Percentiles rank a stretch among this genome's conserved stretches.
Conservation (phyloP, 2,329 filamentous ascomycete species). For the Stachybotrys chartarum region DNA sequence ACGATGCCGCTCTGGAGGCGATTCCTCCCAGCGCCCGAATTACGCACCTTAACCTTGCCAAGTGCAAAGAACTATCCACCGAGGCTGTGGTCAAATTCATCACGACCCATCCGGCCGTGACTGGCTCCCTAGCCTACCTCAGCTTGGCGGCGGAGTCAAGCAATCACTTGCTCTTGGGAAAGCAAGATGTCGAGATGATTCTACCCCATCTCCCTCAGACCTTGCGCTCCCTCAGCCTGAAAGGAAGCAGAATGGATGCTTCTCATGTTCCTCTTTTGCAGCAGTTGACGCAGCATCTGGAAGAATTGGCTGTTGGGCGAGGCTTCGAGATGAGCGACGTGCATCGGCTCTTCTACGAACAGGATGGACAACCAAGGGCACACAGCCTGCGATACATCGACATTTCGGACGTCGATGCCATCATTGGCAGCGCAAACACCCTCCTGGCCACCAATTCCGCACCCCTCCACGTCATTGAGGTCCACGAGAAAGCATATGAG, state of each 20-base stretch:
- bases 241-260: constrained; percentile 62
- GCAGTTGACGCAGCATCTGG: constrained; percentile 59
- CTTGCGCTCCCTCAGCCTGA: constrained; percentile 67
- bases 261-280: constrained; percentile 58
- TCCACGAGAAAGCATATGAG: constrained; percentile 61
- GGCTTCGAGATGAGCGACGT: constrained; percentile 60
- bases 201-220: constrained; percentile 59
- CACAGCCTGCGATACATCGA: constrained; percentile 69
- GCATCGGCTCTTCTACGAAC: constrained; percentile 51
- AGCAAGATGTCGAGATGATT: constrained; percentile 56
- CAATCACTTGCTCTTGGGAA: constrained; percentile 63
- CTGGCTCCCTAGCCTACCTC: constrained; percentile 57
- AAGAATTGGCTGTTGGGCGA: constrained; percentile 69
- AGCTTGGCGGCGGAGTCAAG: constrained; percentile 67
- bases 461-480: constrained; percentile 70
- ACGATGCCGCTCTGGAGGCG: constrained; percentile 59
- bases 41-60: constrained; percentile 72
- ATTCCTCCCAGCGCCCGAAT: constrained; percentile 66
- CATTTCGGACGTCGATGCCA: constrained; percentile 54
- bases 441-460: constrained; percentile 53
- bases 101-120: constrained; percentile 61
- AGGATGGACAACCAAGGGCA: constrained; percentile 35
- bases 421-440: constrained; percentile 52
- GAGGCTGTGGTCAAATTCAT: constrained; percentile 64
- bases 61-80: constrained; percentile 64